Conservation (phyloP, 2,329 filamentous ascomycete species). For the Westerdykella ornata region DNA sequence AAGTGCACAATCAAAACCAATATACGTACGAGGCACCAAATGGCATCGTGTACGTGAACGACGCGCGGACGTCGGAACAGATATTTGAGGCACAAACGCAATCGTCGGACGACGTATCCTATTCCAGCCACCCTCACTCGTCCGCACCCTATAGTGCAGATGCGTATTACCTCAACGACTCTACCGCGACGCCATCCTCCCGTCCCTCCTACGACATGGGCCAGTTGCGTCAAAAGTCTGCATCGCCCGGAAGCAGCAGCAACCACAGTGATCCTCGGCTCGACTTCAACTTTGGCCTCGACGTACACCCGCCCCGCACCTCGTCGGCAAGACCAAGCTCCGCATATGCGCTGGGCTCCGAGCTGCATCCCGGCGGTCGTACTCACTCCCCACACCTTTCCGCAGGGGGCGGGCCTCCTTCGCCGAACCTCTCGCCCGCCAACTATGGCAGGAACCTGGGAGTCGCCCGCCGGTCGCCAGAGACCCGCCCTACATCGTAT, state of each 20-base stretch:
- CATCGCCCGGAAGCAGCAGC: constrained; percentile 19
- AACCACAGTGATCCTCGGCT: constrained; percentile 20
- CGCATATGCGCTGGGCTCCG: constrained; percentile 67
- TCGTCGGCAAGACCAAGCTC: constrained; percentile 66
- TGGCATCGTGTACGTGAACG: no score
- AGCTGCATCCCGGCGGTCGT: constrained; percentile 58
- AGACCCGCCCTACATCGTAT: constrained; percentile 53
- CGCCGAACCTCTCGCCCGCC: constrained; percentile 36
- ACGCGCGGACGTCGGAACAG: no score
- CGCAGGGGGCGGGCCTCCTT: constrained; percentile 37
- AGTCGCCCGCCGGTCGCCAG: constrained; percentile 50
- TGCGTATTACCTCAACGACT: constrained; percentile 14
- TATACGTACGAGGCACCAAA: no score
- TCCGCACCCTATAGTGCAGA: background rate
- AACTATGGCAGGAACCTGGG: constrained; percentile 46
- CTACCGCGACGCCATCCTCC: constrained; percentile 20
- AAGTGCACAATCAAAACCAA: background rate
- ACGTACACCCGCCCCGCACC: constrained; percentile 44
- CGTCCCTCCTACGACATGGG: constrained; percentile 21
- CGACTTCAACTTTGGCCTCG: constrained; percentile 26
- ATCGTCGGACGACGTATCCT: no score
- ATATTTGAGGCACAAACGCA: no score
- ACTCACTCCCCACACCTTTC: constrained; percentile 49
- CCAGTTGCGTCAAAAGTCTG: constrained; percentile 3
- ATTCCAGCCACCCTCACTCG: no score